Conservation (phyloP, 2,329 filamentous ascomycete species). For the Hymenoscyphus infarciens region DNA sequence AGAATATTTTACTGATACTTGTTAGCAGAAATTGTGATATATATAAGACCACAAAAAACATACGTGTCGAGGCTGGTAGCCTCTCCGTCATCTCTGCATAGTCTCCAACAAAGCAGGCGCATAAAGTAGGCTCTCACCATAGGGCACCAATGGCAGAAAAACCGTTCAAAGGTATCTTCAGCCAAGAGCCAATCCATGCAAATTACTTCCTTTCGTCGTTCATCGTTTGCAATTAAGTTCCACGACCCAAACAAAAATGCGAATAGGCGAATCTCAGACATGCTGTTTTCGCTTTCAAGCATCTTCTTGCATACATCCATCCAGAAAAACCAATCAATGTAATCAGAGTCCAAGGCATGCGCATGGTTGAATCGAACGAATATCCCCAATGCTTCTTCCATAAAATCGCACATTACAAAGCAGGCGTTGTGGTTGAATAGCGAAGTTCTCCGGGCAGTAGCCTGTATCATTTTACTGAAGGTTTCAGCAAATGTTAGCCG, state of each 20-base stretch:
- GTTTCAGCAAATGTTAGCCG: conserved; percentile 59
- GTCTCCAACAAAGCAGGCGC: conserved; percentile 67
- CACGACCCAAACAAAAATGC: conserved; percentile 65
- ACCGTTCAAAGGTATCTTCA: conserved; percentile 58
- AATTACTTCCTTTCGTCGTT: conserved; percentile 54
- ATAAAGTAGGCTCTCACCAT: conserved; percentile 77
- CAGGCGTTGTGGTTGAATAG: conserved; percentile 68
- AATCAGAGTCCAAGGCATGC: conserved; percentile 35
- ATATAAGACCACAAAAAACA: conserved; percentile 33
- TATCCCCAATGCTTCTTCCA: conserved; percentile 65
- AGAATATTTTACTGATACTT: conserved; percentile 53
- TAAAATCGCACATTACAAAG: conserved; percentile 69
- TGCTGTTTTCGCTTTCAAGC: conserved; percentile 67
- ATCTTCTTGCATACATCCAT: conserved; percentile 62
- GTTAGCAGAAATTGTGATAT: conserved; percentile 25
- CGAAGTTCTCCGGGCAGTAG: conserved; percentile 59
- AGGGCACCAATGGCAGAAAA: conserved; percentile 73
- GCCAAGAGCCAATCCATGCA: conserved; percentile 62
- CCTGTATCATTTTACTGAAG: conserved; percentile 59
- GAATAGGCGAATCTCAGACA: conserved; percentile 67
- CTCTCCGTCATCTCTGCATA: conserved; percentile 58
- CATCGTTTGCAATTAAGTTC: conserved; percentile 54
- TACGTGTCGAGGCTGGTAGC: conserved; percentile 53
- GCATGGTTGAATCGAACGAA: conserved; percentile 57
- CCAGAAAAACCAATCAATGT: conserved; percentile 67